Evolutionary conservation across 148 eudicot genomes (phyloP).

Genomic region (Vaccinium myrtillus): DNA sequence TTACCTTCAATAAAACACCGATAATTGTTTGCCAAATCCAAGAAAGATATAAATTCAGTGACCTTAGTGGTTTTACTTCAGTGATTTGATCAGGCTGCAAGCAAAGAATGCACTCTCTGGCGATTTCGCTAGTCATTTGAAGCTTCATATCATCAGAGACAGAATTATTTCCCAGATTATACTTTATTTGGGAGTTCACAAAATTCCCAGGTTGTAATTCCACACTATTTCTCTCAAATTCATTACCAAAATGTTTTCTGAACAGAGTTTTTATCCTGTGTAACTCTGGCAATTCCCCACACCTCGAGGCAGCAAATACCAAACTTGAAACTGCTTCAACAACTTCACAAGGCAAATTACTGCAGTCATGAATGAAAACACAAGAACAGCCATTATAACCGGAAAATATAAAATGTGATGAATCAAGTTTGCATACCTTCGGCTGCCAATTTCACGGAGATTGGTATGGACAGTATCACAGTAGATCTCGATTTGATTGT

Average conservation of each 20-base stretch:
- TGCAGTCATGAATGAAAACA: conserved; percentile 11
- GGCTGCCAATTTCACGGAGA: background rate
- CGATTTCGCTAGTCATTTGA: conserved; percentile 15
- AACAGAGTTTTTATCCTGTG: conserved; percentile 13
- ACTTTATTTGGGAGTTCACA: conserved; percentile 21
- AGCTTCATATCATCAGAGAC: conserved; percentile 15
- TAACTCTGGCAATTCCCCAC: conserved; percentile 35
- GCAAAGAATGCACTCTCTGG: background rate
- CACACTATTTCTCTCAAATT: conserved; percentile 25
- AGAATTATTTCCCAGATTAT: conserved; percentile 11
- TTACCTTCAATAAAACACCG: too few species aligned
- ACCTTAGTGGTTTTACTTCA: too few species aligned
- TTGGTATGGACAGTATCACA: conserved; percentile 23
- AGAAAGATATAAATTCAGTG: too few species aligned
- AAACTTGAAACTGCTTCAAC: conserved; percentile 31
- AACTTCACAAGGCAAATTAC: conserved; percentile 15
- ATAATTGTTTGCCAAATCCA: too few species aligned
- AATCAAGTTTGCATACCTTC: conserved; percentile 17
- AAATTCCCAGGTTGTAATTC: conserved; percentile 27
- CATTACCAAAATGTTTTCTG: conserved; percentile 13
- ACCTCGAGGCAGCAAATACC: conserved; percentile 37
- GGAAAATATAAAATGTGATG: background rate
- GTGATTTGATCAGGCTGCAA: background rate
- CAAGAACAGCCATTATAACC: background rate
- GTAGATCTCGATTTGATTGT: conserved; percentile 26